Conservation (phyloP, 129 eudicot genomes). For the Silybum marianum region DNA sequence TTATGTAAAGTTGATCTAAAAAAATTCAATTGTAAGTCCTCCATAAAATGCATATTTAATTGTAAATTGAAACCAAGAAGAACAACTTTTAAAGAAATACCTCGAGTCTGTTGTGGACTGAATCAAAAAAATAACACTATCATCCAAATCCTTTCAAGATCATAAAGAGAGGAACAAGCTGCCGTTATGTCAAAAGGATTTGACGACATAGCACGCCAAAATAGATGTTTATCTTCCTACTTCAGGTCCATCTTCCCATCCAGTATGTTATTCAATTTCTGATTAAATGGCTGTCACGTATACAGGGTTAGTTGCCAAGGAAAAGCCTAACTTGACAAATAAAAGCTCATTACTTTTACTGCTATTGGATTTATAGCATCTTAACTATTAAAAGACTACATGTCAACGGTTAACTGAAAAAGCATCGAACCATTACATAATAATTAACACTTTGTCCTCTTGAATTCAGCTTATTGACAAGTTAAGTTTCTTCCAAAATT, state of each 20-base stretch:
- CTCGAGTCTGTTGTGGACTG: conserved; percentile 14
- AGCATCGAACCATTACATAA: background rate
- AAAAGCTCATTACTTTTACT: background rate
- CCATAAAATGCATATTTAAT: background rate
- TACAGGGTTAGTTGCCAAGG: background rate
- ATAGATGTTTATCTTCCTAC: conserved; percentile 18
- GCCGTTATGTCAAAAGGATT: conserved; percentile 1
- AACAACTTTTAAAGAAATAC: conserved; percentile 8
- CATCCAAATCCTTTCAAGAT: conserved; percentile 27
- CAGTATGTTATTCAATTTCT: background rate
- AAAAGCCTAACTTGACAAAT: background rate
- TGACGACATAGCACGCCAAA: conserved; percentile 6
- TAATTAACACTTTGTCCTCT: background rate
- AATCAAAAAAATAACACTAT: conserved; percentile 22
- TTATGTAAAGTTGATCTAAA: background rate
- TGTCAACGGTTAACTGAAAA: background rate
- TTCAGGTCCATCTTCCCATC: conserved; percentile 21
- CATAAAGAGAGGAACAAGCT: background rate
- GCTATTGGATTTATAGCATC: background rate
- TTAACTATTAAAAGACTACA: background rate
- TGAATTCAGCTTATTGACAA: background rate
- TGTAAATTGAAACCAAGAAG: conserved; percentile 10
- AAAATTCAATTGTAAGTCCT: background rate
- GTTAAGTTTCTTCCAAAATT: background rate
- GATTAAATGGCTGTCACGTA: background rate